Percentiles rank a stretch among this genome's conserved stretches.
These are phyloP conservation scores for Botrytis sinoallii DNA, from an alignment of 2,329 filamentous ascomycete species.

Conservation along the genomic window DNA sequence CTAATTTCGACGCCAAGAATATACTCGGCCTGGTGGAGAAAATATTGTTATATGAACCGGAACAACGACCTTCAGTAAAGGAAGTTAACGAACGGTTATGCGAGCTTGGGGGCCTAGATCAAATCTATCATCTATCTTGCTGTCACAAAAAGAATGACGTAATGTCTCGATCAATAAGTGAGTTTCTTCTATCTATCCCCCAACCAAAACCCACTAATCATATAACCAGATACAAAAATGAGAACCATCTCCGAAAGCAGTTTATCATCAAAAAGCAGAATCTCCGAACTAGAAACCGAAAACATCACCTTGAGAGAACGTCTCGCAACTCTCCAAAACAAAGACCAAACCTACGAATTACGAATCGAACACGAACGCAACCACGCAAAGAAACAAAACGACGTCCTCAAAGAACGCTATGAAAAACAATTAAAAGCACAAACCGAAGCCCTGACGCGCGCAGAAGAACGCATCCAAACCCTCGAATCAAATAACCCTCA, in stretches of 20 bases:
- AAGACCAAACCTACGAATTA: slow-evolving; percentile 24
- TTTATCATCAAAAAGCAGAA: not conserved
- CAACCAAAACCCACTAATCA: not conserved
- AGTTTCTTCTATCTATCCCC: not conserved
- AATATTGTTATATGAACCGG: slow-evolving; percentile 51
- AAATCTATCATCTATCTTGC: slow-evolving; percentile 47
- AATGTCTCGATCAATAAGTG: slow-evolving; percentile 41
- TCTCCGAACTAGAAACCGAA: slow-evolving; percentile 22
- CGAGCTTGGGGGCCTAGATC: slow-evolving; percentile 47
- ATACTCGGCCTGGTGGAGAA: slow-evolving; percentile 45
- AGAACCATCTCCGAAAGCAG: slow-evolving; percentile 22
- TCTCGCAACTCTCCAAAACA: slow-evolving; percentile 25
- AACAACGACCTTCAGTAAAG: slow-evolving; percentile 48
- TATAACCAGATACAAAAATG: slow-evolving; percentile 26
- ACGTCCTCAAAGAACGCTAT: slow-evolving; percentile 26
- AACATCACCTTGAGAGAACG: slow-evolving; percentile 24
- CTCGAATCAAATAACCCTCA: slow-evolving; percentile 18
- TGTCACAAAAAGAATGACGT: slow-evolving; percentile 42
- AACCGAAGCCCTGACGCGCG: slow-evolving; percentile 12
- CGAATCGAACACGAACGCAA: slow-evolving; percentile 28
- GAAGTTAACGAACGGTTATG: slow-evolving; percentile 50
- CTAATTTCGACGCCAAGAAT: slow-evolving; percentile 38
- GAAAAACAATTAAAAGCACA: slow-evolving; percentile 25
- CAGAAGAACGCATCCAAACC: slow-evolving; percentile 23
- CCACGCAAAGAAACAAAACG: slow-evolving; percentile 28